Conservation (phyloP, 2,329 filamentous ascomycete genomes). For the Anthostomella pinea region DNA sequence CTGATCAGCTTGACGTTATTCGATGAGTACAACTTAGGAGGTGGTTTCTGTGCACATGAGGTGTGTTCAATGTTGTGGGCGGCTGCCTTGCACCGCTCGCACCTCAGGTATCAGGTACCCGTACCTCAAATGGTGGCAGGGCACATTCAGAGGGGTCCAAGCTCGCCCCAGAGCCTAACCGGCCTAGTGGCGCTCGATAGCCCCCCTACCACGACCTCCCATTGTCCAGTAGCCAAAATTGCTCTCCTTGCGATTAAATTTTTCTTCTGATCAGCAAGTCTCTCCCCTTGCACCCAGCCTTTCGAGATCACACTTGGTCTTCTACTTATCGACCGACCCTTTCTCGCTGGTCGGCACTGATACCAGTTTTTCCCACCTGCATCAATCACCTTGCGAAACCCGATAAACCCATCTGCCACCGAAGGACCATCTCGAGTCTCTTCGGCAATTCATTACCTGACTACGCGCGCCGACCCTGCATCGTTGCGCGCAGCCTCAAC, state of each 20-base stretch:
- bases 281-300: slow-evolving; percentile 25
- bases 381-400: not conserved
- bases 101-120: no score
- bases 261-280: slow-evolving; percentile 26
- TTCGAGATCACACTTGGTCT: slow-evolving; percentile 19
- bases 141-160: no score
- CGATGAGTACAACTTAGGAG: no score
- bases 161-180: no score
- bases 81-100: no score
- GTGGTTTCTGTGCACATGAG: no score
- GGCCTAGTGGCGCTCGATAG: no score
- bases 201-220: slow-evolving; percentile 20
- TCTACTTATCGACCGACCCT: slow-evolving; percentile 20
- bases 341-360: not conserved
- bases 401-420: slow-evolving; percentile 2
- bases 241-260: slow-evolving; percentile 23
- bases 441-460: slow-evolving; percentile 16
- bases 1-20: no score
- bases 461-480: slow-evolving; percentile 23
- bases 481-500: slow-evolving; percentile 31
- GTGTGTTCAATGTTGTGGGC: no score
- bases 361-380: not conserved
- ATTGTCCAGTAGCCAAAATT: slow-evolving; percentile 25
- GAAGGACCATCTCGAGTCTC: slow-evolving; percentile 17
- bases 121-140: no score